Evolutionary conservation across 352 stramenopile genomes (phyloP).

Genomic region (Pythium vanterpoolii): DNA sequence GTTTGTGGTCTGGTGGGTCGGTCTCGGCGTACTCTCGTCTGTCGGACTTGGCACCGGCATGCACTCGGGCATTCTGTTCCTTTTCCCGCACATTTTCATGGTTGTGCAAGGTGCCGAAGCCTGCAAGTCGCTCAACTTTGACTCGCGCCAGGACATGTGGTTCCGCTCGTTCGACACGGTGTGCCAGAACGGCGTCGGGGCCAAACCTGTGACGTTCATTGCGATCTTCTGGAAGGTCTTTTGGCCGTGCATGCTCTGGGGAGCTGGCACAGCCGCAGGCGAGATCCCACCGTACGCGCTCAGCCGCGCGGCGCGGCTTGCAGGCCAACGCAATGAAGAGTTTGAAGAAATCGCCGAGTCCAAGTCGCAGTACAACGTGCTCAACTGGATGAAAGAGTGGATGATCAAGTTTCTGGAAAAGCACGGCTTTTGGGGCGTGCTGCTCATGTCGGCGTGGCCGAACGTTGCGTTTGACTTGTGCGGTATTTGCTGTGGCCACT

Average conservation of each 20-base stretch:
- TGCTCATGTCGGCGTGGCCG: constrained; percentile 93
- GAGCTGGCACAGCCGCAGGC: constrained; percentile 89
- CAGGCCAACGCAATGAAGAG: constrained; percentile 86
- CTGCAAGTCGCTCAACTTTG: constrained; percentile 86
- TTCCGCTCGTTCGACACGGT: constrained; percentile 81
- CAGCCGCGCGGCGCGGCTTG: constrained; percentile 80
- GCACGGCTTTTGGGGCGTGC: constrained; percentile 91
- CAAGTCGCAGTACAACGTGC: constrained; percentile 82
- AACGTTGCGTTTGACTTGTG: constrained; percentile 95
- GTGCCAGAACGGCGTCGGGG: constrained; percentile 42
- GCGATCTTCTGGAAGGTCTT: constrained; percentile 91
- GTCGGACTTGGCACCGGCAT: constrained; percentile 93
- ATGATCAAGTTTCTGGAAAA: constrained; percentile 92
- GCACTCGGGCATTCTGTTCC: constrained; percentile 93
- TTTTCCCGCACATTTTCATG: constrained; percentile 95
- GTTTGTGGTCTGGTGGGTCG: constrained; percentile 93
- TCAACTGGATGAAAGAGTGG: constrained; percentile 91
- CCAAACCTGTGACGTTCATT: constrained; percentile 67
- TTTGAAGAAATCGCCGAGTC: constrained; percentile 86
- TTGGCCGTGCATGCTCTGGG: constrained; percentile 89
- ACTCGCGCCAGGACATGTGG: constrained; percentile 88
- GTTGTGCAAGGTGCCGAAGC: constrained; percentile 87
- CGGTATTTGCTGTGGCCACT: constrained; percentile 93
- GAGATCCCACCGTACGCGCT: constrained; percentile 94
- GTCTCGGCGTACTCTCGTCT: constrained; percentile 91